Evolutionary conservation across 257 asterid genomes (phyloP).

Genomic region (Solanum chilense): DNA sequence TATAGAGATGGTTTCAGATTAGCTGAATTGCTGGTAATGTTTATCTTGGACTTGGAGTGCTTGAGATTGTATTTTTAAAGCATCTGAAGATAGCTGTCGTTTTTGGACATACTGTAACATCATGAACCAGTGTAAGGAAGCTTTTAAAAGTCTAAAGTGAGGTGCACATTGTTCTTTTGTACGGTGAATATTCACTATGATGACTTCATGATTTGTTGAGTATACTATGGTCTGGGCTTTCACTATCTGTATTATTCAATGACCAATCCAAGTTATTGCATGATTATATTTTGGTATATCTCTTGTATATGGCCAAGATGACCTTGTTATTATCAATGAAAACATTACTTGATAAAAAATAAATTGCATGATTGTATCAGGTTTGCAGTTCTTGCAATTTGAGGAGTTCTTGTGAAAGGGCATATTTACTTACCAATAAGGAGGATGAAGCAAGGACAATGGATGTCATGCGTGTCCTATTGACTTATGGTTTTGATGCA

Average conservation of each 20-base stretch:
- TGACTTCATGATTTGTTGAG: not conserved
- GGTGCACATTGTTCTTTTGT: not conserved
- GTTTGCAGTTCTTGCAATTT: slow-evolving; percentile 93
- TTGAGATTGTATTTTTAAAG: not conserved
- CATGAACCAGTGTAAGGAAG: not conserved
- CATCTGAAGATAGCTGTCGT: not conserved
- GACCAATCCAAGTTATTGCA: not conserved
- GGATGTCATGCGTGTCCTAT: slow-evolving; percentile 80
- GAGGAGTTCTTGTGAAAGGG: slow-evolving; percentile 88
- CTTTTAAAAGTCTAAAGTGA: not conserved
- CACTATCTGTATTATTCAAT: not conserved
- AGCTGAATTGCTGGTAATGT: not conserved
- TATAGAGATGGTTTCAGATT: not conserved
- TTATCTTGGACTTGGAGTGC: not conserved
- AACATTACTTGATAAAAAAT: not conserved
- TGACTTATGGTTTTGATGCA: slow-evolving; percentile 78
- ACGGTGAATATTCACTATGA: not conserved
- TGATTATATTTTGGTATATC: not conserved
- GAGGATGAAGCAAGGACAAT: slow-evolving; percentile 91
- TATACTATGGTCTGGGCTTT: not conserved
- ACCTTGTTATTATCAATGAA: not conserved
- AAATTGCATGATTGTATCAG: slow-evolving; percentile 24
- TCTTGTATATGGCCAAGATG: not conserved
- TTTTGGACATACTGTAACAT: not conserved
- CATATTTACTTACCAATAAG: slow-evolving; percentile 78